These are phyloP conservation scores for Cladosporium sp. DNA, from an alignment of 2,329 filamentous ascomycete species.

Conservation along the genomic window DNA sequence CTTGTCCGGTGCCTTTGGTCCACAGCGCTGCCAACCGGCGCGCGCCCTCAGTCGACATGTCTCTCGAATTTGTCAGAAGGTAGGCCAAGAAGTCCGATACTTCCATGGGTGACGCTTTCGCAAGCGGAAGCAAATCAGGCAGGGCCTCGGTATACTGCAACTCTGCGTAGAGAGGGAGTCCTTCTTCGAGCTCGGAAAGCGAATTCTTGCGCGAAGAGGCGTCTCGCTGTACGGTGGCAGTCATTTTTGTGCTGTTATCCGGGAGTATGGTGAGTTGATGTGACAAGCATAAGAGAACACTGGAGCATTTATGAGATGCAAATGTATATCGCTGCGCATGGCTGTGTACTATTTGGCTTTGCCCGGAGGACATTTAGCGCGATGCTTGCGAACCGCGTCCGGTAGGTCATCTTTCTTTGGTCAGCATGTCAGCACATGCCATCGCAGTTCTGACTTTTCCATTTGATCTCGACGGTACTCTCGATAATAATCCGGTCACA, in stretches of 20 bases:
- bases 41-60: conserved; percentile 19
- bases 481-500: background rate
- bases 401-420: background rate
- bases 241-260: background rate
- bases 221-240: background rate
- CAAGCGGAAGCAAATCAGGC: background rate
- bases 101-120: conserved; percentile 24
- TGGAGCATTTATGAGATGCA: background rate
- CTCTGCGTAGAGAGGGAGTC: conserved; percentile 1
- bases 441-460: background rate
- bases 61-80: conserved; percentile 11
- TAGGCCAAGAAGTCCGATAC: conserved; percentile 24
- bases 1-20: conserved; percentile 27
- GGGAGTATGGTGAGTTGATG: background rate
- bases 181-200: background rate
- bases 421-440: background rate
- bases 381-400: background rate
- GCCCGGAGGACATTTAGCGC: background rate
- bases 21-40: conserved; percentile 24
- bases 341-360: background rate
- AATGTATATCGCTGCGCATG: background rate
- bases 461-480: background rate
- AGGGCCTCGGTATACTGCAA: background rate
- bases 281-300: background rate
- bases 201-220: background rate